Evolutionary conservation across 441 rosid genomes (phyloP).

Genomic region (Aleurites moluccanus): DNA sequence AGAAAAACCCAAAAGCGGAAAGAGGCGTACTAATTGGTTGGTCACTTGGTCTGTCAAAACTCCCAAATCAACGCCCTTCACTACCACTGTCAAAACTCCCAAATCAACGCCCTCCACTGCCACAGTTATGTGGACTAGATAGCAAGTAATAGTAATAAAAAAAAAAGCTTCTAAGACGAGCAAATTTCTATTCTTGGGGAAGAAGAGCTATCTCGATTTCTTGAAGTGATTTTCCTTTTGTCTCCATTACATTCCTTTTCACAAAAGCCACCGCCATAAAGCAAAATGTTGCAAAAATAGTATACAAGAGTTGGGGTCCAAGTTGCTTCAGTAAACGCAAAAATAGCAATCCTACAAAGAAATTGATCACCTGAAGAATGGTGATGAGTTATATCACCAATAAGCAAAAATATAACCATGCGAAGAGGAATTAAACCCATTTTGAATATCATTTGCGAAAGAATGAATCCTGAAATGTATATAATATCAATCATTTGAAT

Average conservation of each 20-base stretch:
- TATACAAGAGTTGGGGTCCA: constrained; percentile 34
- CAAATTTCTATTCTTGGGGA: constrained; percentile 23
- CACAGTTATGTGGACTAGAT: no score
- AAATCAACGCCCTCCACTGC: no score
- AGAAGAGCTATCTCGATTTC: constrained; percentile 44
- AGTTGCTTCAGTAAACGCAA: constrained; percentile 35
- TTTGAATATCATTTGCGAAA: not conserved
- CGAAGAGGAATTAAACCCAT: not conserved
- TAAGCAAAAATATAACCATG: not conserved
- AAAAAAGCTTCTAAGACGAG: not conserved
- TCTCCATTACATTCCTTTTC: constrained; percentile 32
- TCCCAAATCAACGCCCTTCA: no score
- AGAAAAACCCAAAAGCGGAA: no score
- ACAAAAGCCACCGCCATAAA: constrained; percentile 35
- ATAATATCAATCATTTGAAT: not conserved
- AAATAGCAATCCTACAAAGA: constrained; percentile 39
- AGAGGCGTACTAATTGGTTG: no score
- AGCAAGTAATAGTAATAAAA: not conserved
- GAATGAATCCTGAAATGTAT: no score
- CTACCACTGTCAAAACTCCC: no score
- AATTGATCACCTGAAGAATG: constrained; percentile 33
- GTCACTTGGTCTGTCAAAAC: no score
- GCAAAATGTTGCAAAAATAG: constrained; percentile 32
- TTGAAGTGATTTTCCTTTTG: constrained; percentile 41
- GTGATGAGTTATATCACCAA: not conserved